A percentile compares a stretch with the other conserved stretches of the same genome.
Evolutionary conservation across 75 land plant species (phyloP).

Genomic region (Adiantum capillusveneris): DNA sequence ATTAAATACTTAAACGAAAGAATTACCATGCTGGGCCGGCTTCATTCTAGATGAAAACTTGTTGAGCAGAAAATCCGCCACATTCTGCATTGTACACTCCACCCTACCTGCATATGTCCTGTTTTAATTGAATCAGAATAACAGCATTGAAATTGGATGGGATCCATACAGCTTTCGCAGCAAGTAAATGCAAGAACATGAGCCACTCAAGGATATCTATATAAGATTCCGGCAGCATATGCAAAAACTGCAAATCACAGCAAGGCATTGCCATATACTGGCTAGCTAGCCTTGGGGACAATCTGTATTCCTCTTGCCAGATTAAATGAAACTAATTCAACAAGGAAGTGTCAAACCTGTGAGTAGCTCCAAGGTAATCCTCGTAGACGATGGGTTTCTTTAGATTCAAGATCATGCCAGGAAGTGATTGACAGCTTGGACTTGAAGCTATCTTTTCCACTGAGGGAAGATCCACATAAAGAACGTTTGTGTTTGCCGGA

Average conservation of each 20-base stretch:
- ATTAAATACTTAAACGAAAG: no score
- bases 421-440: slow-evolving; percentile 46
- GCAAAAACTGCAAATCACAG: no score
- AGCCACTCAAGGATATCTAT: no score
- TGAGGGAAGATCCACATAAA: slow-evolving; percentile 80
- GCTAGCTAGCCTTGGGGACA: no score
- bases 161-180: no score
- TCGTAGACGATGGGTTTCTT: slow-evolving; percentile 64
- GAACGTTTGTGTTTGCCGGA: slow-evolving; percentile 97
- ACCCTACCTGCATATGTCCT: slow-evolving; percentile 84
- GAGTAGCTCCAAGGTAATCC: slow-evolving; percentile 65
- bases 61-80: slow-evolving; percentile 75
- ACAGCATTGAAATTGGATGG: no score
- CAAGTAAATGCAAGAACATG: no score
- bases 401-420: slow-evolving; percentile 89
- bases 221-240: no score
- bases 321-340: no score
- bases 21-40: not conserved
- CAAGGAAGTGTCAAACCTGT: slow-evolving; percentile 42
- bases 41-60: slow-evolving; percentile 24
- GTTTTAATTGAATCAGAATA: slow-evolving; percentile 6
- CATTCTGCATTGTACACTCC: slow-evolving; percentile 98
- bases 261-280: no score
- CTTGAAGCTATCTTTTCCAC: slow-evolving; percentile 73
- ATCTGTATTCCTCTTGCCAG: no score